These are phyloP conservation scores for Thielaviopsis euricoi DNA, from an alignment of 2,329 filamentous ascomycete genomes.

Conservation along the genomic window DNA sequence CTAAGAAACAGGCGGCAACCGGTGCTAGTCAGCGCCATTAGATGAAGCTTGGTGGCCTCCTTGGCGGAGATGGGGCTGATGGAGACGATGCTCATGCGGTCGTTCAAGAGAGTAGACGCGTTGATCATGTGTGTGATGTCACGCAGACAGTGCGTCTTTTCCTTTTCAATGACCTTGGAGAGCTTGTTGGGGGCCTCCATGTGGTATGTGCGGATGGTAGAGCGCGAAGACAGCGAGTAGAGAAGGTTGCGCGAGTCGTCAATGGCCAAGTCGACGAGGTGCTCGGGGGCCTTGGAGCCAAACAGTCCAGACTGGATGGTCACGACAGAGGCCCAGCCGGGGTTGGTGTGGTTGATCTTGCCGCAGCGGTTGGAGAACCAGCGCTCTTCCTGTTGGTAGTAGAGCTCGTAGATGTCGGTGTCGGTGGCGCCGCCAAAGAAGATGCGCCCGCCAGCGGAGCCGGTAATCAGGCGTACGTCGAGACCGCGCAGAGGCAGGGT, in stretches of 20 bases:
- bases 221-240: slow-evolving; percentile 77
- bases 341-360: slow-evolving; percentile 75
- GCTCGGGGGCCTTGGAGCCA: slow-evolving; percentile 37
- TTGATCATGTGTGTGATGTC: slow-evolving; percentile 79
- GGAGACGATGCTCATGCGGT: slow-evolving; percentile 58
- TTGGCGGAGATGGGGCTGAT: slow-evolving; percentile 69
- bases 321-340: slow-evolving; percentile 51
- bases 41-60: slow-evolving; percentile 68
- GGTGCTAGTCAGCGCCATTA: slow-evolving; percentile 80
- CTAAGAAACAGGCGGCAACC: slow-evolving; percentile 87
- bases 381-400: slow-evolving; percentile 90
- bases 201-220: slow-evolving; percentile 82
- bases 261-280: slow-evolving; percentile 63
- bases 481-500: slow-evolving; percentile 57
- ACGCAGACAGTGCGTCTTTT: slow-evolving; percentile 40
- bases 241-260: slow-evolving; percentile 79
- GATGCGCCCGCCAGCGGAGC: slow-evolving; percentile 72
- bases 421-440: slow-evolving; percentile 75
- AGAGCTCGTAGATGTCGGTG: slow-evolving; percentile 83
- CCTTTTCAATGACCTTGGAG: slow-evolving; percentile 49
- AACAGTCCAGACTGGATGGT: slow-evolving; percentile 33
- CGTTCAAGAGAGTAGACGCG: slow-evolving; percentile 52
- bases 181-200: slow-evolving; percentile 52
- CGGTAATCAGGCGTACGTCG: slow-evolving; percentile 62
- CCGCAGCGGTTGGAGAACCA: slow-evolving; percentile 86